Percentiles rank a stretch among this genome's conserved stretches.
These are phyloP conservation scores for Nemania abortiva DNA, from an alignment of 2,329 filamentous ascomycete genomes.

Conservation along the genomic window DNA sequence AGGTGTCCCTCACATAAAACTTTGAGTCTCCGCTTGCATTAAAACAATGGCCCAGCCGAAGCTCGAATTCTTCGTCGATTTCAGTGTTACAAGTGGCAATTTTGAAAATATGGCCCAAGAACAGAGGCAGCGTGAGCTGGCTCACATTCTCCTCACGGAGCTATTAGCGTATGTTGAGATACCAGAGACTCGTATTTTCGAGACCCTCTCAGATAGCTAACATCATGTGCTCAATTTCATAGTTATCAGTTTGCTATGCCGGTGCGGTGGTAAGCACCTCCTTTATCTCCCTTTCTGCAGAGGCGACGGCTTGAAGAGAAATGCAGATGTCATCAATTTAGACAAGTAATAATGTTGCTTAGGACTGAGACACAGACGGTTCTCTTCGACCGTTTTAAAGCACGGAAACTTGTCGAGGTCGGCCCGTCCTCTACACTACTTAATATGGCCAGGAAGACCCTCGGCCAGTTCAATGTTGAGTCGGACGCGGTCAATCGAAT, in stretches of 20 bases:
- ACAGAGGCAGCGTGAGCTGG: constrained; percentile 93
- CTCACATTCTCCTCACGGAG: constrained; percentile 97
- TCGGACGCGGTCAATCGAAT: constrained; percentile 97
- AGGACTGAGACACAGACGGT: too few species aligned
- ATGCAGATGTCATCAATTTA: not conserved
- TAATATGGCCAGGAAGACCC: constrained; percentile 95
- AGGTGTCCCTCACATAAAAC: constrained; percentile 6
- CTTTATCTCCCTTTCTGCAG: too few species aligned
- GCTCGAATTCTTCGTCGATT: not conserved
- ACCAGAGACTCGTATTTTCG: constrained; percentile 97
- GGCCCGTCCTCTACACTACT: constrained; percentile 96
- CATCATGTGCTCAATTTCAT: not conserved
- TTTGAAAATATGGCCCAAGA: constrained; percentile 86
- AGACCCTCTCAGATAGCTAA: constrained; percentile 64
- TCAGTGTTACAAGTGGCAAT: constrained; percentile 37
- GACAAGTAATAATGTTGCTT: not conserved
- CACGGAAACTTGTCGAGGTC: constrained; percentile 97
- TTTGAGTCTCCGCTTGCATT: not conserved
- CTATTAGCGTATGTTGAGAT: constrained; percentile 99
- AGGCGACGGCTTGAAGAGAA: too few species aligned
- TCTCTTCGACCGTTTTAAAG: constrained; percentile 60
- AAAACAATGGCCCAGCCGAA: not conserved
- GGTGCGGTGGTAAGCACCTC: not conserved
- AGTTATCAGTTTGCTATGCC: too few species aligned
- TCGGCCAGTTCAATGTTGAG: constrained; percentile 97